These are phyloP conservation scores for Phaeotremella fagi DNA, from an alignment of 768 basidiomycete genomes.

Conservation along the genomic window DNA sequence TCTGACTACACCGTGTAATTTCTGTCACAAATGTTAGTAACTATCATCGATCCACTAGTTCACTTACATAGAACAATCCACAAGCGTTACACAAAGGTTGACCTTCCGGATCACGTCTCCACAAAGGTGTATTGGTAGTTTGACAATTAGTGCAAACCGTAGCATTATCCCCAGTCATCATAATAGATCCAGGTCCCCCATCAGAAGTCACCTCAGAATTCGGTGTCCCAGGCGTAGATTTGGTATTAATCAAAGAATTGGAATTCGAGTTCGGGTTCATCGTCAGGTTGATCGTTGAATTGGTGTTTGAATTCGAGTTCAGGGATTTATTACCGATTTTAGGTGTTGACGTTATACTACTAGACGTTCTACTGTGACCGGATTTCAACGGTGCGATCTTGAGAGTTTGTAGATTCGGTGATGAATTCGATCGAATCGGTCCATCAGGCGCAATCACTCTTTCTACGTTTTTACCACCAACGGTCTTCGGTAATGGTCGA, in stretches of 20 bases:
- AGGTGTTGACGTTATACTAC: conserved; percentile 14
- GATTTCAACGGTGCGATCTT: conserved; percentile 19
- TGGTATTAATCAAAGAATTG: background rate
- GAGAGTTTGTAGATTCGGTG: conserved; percentile 39
- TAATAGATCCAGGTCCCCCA: conserved; percentile 58
- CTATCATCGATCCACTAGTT: background rate
- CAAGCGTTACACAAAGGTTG: conserved; percentile 63
- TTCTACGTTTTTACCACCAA: conserved; percentile 32
- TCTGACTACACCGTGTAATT: conserved; percentile 90
- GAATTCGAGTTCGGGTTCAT: conserved; percentile 6
- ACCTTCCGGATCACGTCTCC: conserved; percentile 53
- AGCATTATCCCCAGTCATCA: conserved; percentile 52
- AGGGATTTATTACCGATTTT: conserved; percentile 9
- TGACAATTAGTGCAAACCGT: conserved; percentile 92
- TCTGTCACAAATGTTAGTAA: conserved; percentile 53
- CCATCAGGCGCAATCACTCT: conserved; percentile 1
- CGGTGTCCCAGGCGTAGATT: conserved; percentile 16
- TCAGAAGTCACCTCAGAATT: conserved; percentile 48
- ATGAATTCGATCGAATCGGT: conserved; percentile 39
- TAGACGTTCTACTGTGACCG: conserved; percentile 16
- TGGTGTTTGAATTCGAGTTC: background rate
- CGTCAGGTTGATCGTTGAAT: background rate
- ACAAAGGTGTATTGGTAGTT: conserved; percentile 77
- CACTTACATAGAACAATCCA: conserved; percentile 82
- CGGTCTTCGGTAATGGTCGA: conserved; percentile 38